Evolutionary conservation across 2,329 filamentous ascomycete genomes (phyloP).

Genomic region (Cladobotryum protrusum): DNA sequence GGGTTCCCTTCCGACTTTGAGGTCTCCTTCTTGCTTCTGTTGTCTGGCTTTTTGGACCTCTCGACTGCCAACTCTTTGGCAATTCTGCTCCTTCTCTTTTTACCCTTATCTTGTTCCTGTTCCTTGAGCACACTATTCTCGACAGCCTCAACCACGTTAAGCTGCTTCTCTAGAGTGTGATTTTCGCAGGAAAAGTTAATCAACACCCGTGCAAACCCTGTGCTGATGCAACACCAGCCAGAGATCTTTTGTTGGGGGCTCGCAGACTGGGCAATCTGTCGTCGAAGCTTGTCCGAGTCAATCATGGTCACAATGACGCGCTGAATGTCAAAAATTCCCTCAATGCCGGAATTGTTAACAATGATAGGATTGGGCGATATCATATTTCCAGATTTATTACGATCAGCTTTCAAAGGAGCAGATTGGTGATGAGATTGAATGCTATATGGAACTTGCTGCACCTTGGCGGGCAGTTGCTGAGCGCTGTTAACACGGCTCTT

Average conservation of each 20-base stretch:
- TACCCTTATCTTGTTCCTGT: neutral
- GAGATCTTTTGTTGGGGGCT: conserved; percentile 8
- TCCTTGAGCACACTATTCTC: neutral
- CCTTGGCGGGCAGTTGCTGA: too few species aligned
- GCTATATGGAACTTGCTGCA: too few species aligned
- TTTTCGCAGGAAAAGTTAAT: conserved; percentile 6
- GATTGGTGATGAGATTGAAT: too few species aligned
- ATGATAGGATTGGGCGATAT: conserved; percentile 11
- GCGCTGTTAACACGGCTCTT: too few species aligned
- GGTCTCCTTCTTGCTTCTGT: neutral
- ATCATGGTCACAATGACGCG: conserved; percentile 11
- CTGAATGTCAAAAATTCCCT: conserved; percentile 12
- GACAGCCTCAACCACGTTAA: neutral
- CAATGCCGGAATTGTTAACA: conserved; percentile 11
- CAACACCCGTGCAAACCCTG: conserved; percentile 5
- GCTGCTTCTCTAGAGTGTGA: neutral
- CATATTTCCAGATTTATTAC: neutral
- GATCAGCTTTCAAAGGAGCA: too few species aligned
- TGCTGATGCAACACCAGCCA: conserved; percentile 12
- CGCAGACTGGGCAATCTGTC: conserved; percentile 6
- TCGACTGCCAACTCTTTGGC: neutral
- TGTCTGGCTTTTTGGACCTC: neutral
- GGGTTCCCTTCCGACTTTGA: too few species aligned
- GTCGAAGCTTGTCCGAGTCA: conserved; percentile 4
- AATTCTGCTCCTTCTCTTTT: neutral